Percentiles rank a stretch among this genome's conserved stretches.
These are phyloP conservation scores for Cladosporium sp. DNA, from an alignment of 2,329 filamentous ascomycete genomes.

Conservation along the genomic window DNA sequence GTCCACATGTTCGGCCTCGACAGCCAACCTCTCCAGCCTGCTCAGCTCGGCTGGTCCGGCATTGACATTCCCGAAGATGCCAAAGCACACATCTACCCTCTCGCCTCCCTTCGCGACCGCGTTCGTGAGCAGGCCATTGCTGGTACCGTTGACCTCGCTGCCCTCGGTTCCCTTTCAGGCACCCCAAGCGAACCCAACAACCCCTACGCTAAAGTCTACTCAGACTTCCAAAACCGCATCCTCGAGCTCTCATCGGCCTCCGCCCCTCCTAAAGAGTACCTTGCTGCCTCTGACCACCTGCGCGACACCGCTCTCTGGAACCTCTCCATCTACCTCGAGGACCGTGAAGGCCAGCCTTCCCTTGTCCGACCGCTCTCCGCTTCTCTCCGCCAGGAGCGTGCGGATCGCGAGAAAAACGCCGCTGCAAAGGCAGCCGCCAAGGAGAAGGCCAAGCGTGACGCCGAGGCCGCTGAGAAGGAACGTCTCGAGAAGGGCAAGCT, in stretches of 20 bases:
- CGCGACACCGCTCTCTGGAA: slow-evolving; percentile 80
- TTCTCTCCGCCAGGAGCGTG: slow-evolving; percentile 51
- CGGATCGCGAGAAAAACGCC: slow-evolving; percentile 56
- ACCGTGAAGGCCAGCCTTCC: slow-evolving; percentile 68
- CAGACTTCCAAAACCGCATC: slow-evolving; percentile 62
- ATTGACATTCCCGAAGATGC: slow-evolving; percentile 62
- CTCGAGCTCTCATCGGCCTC: slow-evolving; percentile 52
- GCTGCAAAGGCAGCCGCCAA: slow-evolving; percentile 48
- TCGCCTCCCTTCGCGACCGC: slow-evolving; percentile 58
- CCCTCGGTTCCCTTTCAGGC: slow-evolving; percentile 33
- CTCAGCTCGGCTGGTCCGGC: slow-evolving; percentile 63
- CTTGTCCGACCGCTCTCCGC: slow-evolving; percentile 67
- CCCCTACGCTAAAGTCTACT: slow-evolving; percentile 52
- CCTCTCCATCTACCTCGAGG: slow-evolving; percentile 83
- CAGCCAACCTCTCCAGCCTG: slow-evolving; percentile 48
- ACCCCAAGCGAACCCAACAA: slow-evolving; percentile 29
- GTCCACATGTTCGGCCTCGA: slow-evolving; percentile 84
- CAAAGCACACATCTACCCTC: slow-evolving; percentile 61
- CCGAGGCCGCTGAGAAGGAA: slow-evolving; percentile 49
- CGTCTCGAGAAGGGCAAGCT: slow-evolving; percentile 58
- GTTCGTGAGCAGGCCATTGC: slow-evolving; percentile 58
- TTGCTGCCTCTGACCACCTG: slow-evolving; percentile 75
- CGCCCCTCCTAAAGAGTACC: slow-evolving; percentile 67
- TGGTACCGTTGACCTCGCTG: slow-evolving; percentile 40
- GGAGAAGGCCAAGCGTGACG: slow-evolving; percentile 54